Evolutionary conservation across 805 yeast species (phyloP).

Genomic region (Ogataea paradorogensis): DNA sequence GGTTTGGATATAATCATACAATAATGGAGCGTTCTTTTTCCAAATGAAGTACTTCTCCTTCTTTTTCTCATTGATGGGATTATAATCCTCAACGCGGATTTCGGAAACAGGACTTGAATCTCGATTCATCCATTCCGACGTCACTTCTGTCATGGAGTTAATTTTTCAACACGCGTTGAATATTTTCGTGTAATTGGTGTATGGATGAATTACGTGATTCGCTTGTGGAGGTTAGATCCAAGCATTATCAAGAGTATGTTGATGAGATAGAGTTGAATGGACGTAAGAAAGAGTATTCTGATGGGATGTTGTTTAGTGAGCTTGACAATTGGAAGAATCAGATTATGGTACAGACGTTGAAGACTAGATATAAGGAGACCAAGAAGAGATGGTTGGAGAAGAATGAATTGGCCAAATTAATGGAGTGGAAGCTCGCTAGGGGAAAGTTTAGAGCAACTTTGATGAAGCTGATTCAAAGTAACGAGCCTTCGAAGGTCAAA

Average conservation of each 20-base stretch:
- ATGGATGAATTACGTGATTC: conserved; percentile 1
- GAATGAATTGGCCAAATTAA: conserved; percentile 38
- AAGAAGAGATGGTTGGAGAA: conserved; percentile 28
- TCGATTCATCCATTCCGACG: background rate
- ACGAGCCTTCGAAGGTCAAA: conserved; percentile 32
- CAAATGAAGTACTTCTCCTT: conserved; percentile 45
- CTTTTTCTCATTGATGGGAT: conserved; percentile 10
- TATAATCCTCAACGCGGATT: background rate
- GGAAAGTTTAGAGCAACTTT: conserved; percentile 46
- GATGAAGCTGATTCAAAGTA: conserved; percentile 40
- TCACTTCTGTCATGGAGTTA: conserved; percentile 8
- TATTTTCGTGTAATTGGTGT: conserved; percentile 10
- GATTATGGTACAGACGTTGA: conserved; percentile 31
- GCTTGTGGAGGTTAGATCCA: background rate
- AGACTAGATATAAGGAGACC: conserved; percentile 24
- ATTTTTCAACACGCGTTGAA: conserved; percentile 9
- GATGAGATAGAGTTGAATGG: conserved; percentile 27
- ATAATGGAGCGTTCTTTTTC: conserved; percentile 58
- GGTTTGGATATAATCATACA: conserved; percentile 53
- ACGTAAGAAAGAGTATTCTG: conserved; percentile 15
- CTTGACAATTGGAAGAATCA: conserved; percentile 39
- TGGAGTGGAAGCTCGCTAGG: conserved; percentile 49
- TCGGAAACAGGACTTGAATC: background rate
- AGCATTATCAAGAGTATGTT: conserved; percentile 31
- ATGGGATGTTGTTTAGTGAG: conserved; percentile 29